Evolutionary conservation across 371 early-diverging fungal species (phyloP), one percentile per base, ranked within the genome.

Genomic region (Mucor irregularis): DNA sequence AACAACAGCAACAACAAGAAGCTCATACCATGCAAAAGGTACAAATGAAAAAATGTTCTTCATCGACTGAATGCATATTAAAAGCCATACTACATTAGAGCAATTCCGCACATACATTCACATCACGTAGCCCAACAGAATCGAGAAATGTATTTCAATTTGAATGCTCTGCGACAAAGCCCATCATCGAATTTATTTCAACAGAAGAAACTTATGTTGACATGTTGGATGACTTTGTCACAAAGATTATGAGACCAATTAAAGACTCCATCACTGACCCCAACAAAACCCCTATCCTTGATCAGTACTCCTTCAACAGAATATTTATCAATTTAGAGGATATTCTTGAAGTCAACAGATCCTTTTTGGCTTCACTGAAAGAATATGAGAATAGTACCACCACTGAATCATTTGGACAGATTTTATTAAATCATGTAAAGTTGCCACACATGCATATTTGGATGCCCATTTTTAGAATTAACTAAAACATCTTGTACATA

Each of bases 241-340:
- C 48, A 22, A 49, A 55, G 17, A 48, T 62, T 11, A 62, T 58
- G 43, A 48, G 37, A 25, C 66, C 62, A 3, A 46, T 69, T 8
- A 56, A 38, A 43, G 47, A 54, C n/a, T 55, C 64, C 2, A 56
- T 58, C 33, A 30, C 25, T 22, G 38, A 64, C 7, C 50, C 49
- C n/a, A 47, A 30, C 19, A 55, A 57, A 25, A 30, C 53, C 0
- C 52, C 62, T 16, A 56, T 69, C 7, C 31, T 69, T 13, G 62
- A 69, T 26, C 49, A 49, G 10, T 69, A 57, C 34, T 43, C 48
- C 4, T 61, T 51, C 26, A 65, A 66, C 10, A 42, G 49, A 34
- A 69, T 69, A 8, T 69, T 62, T 51, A 34, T 65, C 17, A 69
- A 69, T 33, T 37, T 57, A 33, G 66, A 69, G 16, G 53, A 62